These are phyloP conservation scores for Penstemon barbatus DNA, from an alignment of 257 asterid genomes.

Conservation along the genomic window DNA sequence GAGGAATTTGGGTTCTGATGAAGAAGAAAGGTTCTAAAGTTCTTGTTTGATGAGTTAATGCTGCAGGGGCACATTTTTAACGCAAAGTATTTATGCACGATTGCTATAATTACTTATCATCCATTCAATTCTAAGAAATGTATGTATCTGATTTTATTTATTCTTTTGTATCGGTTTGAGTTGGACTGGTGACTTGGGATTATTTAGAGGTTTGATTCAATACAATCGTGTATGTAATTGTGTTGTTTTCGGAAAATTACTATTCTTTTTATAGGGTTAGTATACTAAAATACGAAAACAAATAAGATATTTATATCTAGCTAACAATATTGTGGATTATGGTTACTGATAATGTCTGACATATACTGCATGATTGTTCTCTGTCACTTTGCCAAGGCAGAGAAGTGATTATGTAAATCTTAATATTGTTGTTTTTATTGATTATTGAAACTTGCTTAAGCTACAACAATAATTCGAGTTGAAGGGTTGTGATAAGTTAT, in stretches of 20 bases:
- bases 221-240: neutral
- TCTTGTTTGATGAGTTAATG: neutral
- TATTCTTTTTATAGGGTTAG: neutral
- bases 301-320: neutral
- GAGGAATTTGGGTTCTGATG: conserved; percentile 1
- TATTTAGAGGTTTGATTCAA: too few relatives aligned
- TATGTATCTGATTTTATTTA: too few relatives aligned
- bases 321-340: neutral
- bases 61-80: too few relatives aligned
- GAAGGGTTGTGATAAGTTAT: too few relatives aligned
- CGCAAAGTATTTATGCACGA: too few relatives aligned
- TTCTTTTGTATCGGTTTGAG: neutral
- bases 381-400: conserved; percentile 7
- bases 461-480: too few relatives aligned
- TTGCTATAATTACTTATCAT: too few relatives aligned
- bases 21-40: neutral
- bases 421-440: conserved; percentile 8
- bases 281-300: neutral
- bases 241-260: conserved; percentile 6
- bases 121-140: too few relatives aligned
- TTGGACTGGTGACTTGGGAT: too few relatives aligned
- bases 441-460: too few relatives aligned
- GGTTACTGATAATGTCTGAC: neutral
- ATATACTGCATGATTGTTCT: neutral
- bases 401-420: conserved; percentile 9